A percentile compares a stretch with the other conserved stretches of the same genome.
Conservation (phyloP, 208 protist genomes). For the Leishmania guyanensis region DNA sequence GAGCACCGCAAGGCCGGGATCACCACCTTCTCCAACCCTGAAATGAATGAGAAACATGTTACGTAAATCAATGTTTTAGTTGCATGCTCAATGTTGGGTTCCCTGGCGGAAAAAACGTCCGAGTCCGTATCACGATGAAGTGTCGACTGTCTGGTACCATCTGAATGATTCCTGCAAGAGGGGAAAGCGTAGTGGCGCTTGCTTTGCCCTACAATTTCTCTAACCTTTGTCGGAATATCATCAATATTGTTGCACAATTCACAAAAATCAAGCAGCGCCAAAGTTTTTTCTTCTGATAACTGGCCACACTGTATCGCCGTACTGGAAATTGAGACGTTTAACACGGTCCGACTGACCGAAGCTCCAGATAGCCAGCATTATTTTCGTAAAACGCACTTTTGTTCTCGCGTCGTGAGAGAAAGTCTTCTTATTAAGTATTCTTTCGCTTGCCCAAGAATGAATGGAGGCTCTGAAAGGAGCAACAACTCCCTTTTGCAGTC, state of each 20-base stretch:
- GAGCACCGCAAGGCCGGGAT: neutral
- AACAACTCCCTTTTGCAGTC: neutral
- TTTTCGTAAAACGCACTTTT: neutral
- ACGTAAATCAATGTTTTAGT: neutral
- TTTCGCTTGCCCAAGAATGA: no score
- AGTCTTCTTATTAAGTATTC: no score
- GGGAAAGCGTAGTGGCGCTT: neutral
- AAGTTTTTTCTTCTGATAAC: neutral
- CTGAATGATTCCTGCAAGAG: neutral
- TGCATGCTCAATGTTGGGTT: neutral
- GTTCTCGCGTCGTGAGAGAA: neutral
- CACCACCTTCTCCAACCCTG: neutral
- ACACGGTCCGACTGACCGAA: neutral
- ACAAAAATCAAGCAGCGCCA: neutral
- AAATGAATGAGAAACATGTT: neutral
- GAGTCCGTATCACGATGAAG: neutral
- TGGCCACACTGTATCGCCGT: neutral
- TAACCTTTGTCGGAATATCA: neutral
- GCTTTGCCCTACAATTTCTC: neutral
- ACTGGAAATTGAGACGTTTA: neutral
- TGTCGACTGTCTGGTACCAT: neutral
- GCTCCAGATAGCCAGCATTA: neutral
- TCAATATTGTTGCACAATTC: neutral
- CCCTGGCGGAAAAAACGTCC: neutral
- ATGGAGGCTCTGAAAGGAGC: no score